Evolutionary conservation across 352 stramenopile species (phyloP).

Genomic region (Globisporangium lucens): DNA sequence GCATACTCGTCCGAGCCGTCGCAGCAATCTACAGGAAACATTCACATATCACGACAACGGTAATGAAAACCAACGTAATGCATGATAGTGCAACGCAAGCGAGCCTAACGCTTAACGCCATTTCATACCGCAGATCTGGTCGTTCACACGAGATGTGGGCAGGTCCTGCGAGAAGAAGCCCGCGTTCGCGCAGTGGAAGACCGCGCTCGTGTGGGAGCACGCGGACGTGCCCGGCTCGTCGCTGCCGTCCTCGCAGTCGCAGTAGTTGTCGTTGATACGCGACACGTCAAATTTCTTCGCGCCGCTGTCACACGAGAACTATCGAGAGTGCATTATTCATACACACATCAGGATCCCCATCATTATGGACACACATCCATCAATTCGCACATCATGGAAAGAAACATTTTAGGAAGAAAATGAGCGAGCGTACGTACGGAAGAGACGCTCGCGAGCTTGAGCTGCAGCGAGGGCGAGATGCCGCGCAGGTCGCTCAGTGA

Average conservation of each 20-base stretch:
- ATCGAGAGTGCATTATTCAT: too few relatives aligned
- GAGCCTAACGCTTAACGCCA: background rate
- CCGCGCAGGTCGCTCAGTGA: conserved; percentile 27
- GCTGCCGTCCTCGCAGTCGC: conserved; percentile 89
- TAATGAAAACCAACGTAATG: background rate
- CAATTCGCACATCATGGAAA: background rate
- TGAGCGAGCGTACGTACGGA: conserved; percentile 27
- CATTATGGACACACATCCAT: background rate
- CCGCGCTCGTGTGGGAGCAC: conserved; percentile 55
- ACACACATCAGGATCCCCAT: background rate
- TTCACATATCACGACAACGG: background rate
- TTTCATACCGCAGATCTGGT: conserved; percentile 63
- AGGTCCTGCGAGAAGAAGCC: conserved; percentile 68
- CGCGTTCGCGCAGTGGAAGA: conserved; percentile 72
- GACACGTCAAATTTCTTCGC: conserved; percentile 44
- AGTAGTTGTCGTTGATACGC: conserved; percentile 93
- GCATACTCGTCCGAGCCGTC: conserved; percentile 82
- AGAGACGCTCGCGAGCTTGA: conserved; percentile 29
- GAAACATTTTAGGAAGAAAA: background rate
- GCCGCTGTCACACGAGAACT: conserved; percentile 73
- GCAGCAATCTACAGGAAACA: conserved; percentile 62
- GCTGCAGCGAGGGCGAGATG: conserved; percentile 38
- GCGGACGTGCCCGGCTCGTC: conserved; percentile 89
- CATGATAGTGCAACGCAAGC: background rate
- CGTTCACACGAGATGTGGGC: conserved; percentile 66